Base-by-base conservation (phyloP, 1,284 basidiomycete species). In the Cutaneotrichosporon cutaneum region DNA sequence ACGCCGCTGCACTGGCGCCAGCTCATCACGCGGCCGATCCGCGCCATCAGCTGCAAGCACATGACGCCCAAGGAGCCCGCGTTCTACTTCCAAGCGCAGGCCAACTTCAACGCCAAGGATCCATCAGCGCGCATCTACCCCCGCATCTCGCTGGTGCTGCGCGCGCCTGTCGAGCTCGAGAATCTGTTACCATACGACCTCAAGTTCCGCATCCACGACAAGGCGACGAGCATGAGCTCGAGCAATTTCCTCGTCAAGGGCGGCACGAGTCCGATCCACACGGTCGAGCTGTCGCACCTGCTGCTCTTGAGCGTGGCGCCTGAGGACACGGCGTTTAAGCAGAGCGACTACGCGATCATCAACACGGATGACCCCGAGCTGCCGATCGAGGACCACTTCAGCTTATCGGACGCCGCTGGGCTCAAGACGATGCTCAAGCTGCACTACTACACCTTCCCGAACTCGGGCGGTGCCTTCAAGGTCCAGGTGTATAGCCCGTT, bases 331-430 rank as follows among this genome's bases (percentile, higher is more conserved):
- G 91, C 87, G n/a, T 94, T 92, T 83, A 90, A 90, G 70, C 90
- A 93, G n/a, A 95, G 93, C 77, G 95, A 99, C 67, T 99, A 98
- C 71, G 89, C 93, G 2, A 98, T 99, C 77, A 95, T 99, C 80
- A 96, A 94, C 69, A 93, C 92, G 6, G 93, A 97, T 74, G 89
- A 88, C 50, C 87, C 90, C 60, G 91, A 94, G 54, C 57, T 78
- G 36, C 75, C 75, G 7, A 68, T 70, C 22, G 77, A 78, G 58
- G 68, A 76, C 56, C 65, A 75, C 59, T 76, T 78, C 68, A 68
- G 85, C 24, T 79, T 99, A 44, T 83, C 88, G 9, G 96, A 99
- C 77, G 80, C 84, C 42, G 83, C 84, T 53, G 89, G 88, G 54
- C 83, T 90, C 45, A 94, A 91, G 78, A 82, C 98, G 53, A 86